A percentile compares a stretch with the other conserved stretches of the same genome.
Evolutionary conservation across 164 flowering plant genomes (phyloP).

Genomic region (Vitis riparia): DNA sequence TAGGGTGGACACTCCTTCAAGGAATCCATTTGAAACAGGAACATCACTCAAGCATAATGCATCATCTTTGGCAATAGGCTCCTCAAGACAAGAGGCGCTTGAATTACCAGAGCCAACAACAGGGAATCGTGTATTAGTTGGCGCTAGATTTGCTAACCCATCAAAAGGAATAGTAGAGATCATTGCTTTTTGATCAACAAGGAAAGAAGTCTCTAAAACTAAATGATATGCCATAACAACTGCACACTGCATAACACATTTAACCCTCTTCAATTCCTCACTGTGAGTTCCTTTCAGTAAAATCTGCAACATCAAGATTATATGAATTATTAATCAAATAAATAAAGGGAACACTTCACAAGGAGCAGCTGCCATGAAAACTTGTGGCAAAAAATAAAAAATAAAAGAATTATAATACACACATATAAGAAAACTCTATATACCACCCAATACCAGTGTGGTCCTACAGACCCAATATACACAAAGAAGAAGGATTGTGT

Average conservation of each 20-base stretch:
- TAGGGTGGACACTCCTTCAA: conserved; percentile 14
- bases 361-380: background rate
- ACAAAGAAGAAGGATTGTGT: too few species aligned
- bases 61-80: conserved; percentile 15
- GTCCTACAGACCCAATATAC: too few species aligned
- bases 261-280: conserved; percentile 80
- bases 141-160: conserved; percentile 19
- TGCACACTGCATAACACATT: conserved; percentile 68
- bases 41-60: conserved; percentile 24
- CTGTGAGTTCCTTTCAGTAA: conserved; percentile 84
- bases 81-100: conserved; percentile 17
- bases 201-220: conserved; percentile 79
- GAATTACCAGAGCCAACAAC: conserved; percentile 17
- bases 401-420: too few species aligned
- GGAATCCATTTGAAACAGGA: conserved; percentile 45
- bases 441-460: too few species aligned
- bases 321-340: background rate
- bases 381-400: background rate
- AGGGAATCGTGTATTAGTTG: conserved; percentile 17
- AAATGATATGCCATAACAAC: conserved; percentile 82
- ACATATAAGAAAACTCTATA: too few species aligned
- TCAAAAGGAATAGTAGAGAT: conserved; percentile 50
- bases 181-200: conserved; percentile 75
- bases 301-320: conserved; percentile 52
- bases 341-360: background rate